phyloP scores from a whole-genome alignment of 192 early-diverging fungal genomes.

The Rhizophagus sp. region DNA sequence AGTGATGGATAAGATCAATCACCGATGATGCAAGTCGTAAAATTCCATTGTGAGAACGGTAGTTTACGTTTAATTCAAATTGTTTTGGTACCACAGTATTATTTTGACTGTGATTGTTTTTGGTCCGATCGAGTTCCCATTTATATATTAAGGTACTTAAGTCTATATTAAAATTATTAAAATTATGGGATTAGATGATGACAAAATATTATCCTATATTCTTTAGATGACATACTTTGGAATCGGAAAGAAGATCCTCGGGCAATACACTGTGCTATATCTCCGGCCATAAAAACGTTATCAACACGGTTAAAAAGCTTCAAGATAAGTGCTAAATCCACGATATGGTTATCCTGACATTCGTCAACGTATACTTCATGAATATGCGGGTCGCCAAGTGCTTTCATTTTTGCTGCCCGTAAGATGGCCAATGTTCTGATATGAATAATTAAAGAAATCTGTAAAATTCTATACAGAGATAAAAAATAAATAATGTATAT shows the following conservation, averaged over 20 bases:
- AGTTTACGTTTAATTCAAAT: conserved; percentile 17
- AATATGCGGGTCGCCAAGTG: conserved; percentile 18
- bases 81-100: neutral
- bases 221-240: conserved; percentile 17
- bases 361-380: conserved; percentile 30
- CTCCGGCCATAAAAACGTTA: conserved; percentile 15
- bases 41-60: conserved; percentile 28
- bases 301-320: conserved; percentile 18
- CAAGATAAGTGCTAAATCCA: conserved; percentile 20
- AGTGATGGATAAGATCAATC: conserved; percentile 3
- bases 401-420: conserved; percentile 13
- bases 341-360: conserved; percentile 22
- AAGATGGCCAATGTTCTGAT: conserved; percentile 13
- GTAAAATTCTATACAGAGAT: neutral
- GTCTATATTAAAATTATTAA: neutral
- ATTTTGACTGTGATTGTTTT: neutral
- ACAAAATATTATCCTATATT: neutral
- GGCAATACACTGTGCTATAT: conserved; percentile 27
- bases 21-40: neutral
- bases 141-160: conserved; percentile 6
- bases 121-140: conserved; percentile 14
- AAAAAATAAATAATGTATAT: neutral
- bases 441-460: neutral
- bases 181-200: neutral
- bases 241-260: conserved; percentile 29